Base-by-base conservation (phyloP, 305 asterid genomes). In the Solanum hybrid region DNA sequence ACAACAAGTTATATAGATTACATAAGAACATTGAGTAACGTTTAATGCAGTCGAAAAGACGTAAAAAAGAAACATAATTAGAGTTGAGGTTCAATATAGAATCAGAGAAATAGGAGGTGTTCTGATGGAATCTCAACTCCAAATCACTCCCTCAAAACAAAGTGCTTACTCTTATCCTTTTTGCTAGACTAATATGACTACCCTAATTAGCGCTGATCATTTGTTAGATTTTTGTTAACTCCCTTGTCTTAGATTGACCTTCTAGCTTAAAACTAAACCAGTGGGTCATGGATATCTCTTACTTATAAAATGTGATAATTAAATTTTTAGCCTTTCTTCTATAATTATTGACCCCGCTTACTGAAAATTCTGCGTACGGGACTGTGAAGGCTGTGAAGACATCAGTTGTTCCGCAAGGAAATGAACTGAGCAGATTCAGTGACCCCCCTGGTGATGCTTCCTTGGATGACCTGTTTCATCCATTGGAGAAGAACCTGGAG, bases 391-490 rank as follows among this genome's bases (percentile, higher is more conserved):
- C 93, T 92, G 93, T 94, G 88, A 95, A 94, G 95, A 94, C 94
- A 90, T 90, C 95, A 88, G 77, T 91, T 69, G 87, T 82, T 90
- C 90, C 94, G 11, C 94, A 94, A 90, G 96, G 92, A 89, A 94
- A 95, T 87, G 99, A 95, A 92, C 97, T 98, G 86, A 97, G 97
- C 89, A 96, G 94, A 92, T 98, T 97, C 93, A 97, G 99, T 94
- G 99, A 98, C 90, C 93, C 98, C 89, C 99, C 99, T 37, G 98
- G 95, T 89, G 99, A 98, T 93, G 98, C 99, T 89, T 95, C 97
- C 86, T 93, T 96, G 95, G 99, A 98, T 86, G 99, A 98, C 91
- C 94, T 98, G 91, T 97, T 98, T 93, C 98, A 94, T 92, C 99
- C 98, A 42, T 90, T 93, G 89, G 98, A 94, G 89, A 93, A 90